Base-by-base conservation (phyloP, 768 basidiomycete species). In the Lentinula sp. region DNA sequence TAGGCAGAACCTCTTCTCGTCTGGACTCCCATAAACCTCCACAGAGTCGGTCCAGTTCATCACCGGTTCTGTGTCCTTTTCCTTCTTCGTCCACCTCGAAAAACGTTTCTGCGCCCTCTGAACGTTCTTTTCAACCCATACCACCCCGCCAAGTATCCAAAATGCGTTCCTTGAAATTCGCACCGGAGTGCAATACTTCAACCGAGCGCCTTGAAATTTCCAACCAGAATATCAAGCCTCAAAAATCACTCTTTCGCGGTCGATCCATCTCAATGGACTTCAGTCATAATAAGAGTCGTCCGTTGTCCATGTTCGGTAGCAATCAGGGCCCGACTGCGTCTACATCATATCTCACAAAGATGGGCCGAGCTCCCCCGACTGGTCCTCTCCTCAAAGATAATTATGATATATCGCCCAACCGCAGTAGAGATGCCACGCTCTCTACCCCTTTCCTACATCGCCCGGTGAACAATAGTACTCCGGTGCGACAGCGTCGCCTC, bases 221-320 rank as follows among this genome's bases (percentile, higher is more conserved):
- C 31, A 45, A 35, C n/a, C 18, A 59, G 34, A 60, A 63, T 7
- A n/a, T 49, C 23, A 43, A 40, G 21, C 21, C 31, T 11, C 49
- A 39, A 21, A 63, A 55, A 46, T 60, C 58, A 34, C 52, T 63
- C 16, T 55, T 63, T n/a, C 57, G 62, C 21, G 62, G 62, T 23
- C 57, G 62, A 13, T 63, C 62, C 7, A 55, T 63, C 5, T 63
- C 62, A 23, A 63, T 63, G 62, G 52, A 63, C 31, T 63, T 63
- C 53, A 50, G 51, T 5, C 35, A 37, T 48, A 46, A 42, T 11
- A 35, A 9, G 28, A 62, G 16, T 16, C 56, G 35, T 31, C 48
- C 40, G 11, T 8, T 39, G n/a, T 60, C 48, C 18, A 42, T 51
- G 11, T 21, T 34, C 16, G 32, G 43, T 15, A 23, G 18, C 16